phyloP scores from a whole-genome alignment of 768 basidiomycete genomes.

The Leucogyrophana mollusca region DNA sequence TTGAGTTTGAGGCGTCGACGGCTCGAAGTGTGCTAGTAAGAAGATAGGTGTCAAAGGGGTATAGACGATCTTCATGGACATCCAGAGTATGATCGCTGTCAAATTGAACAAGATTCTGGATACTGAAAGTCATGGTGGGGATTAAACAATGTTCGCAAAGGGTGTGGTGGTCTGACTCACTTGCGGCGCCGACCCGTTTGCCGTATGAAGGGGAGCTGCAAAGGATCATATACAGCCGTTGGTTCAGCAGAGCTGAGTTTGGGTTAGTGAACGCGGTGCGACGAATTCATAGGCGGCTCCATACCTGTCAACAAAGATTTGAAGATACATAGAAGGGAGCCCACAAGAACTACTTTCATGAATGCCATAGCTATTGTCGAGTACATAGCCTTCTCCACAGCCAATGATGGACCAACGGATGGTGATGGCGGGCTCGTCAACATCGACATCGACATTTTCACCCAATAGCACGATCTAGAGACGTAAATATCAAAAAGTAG shows the following conservation, averaged over 20 bases:
- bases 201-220: conserved; percentile 41
- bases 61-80: conserved; percentile 50
- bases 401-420: conserved; percentile 57
- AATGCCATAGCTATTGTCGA: conserved; percentile 44
- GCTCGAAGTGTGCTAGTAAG: conserved; percentile 50
- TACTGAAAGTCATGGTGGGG: conserved; percentile 27
- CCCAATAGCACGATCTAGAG: conserved; percentile 54
- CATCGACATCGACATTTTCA: conserved; percentile 56
- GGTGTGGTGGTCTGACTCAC: conserved; percentile 27
- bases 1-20: conserved; percentile 29
- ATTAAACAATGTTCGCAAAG: neutral
- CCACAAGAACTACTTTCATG: conserved; percentile 48
- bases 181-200: conserved; percentile 40
- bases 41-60: conserved; percentile 57
- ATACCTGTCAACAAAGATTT: conserved; percentile 52
- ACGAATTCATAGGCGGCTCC: conserved; percentile 4
- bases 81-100: conserved; percentile 57
- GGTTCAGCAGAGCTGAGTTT: conserved; percentile 33
- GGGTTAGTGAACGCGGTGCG: neutral
- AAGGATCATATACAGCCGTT: conserved; percentile 44
- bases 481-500: neutral
- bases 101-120: conserved; percentile 56
- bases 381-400: conserved; percentile 45
- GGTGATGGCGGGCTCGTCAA: conserved; percentile 55
- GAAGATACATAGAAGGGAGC: conserved; percentile 39